Conservation (phyloP, 2,329 filamentous ascomycete species). For the Colletotrichum theobromicola region DNA sequence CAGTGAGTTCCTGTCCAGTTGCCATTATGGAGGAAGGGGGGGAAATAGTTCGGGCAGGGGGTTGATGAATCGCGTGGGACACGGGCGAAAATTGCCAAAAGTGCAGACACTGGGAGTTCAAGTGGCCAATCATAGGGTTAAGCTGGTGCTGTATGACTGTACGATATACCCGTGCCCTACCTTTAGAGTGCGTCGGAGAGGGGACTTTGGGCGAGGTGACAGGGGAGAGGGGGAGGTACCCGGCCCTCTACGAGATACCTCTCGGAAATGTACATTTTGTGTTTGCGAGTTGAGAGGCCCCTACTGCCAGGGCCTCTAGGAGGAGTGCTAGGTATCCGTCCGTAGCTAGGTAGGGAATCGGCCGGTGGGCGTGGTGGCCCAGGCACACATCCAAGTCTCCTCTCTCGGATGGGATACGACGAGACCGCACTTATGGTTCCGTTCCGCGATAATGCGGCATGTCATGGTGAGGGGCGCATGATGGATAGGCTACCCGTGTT, state of each 20-base stretch:
- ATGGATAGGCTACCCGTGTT: background rate
- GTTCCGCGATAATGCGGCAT: background rate
- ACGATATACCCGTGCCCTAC: background rate
- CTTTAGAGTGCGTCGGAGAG: background rate
- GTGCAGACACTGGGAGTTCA: background rate
- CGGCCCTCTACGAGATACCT: background rate
- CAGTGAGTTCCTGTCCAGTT: background rate
- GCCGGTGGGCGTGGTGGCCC: background rate
- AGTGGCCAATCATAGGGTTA: slow-evolving; percentile 1
- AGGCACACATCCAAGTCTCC: background rate
- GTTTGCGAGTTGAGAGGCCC: background rate
- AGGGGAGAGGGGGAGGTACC: background rate
- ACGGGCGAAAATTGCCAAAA: slow-evolving; percentile 16
- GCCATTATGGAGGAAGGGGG: background rate
- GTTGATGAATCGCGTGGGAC: background rate
- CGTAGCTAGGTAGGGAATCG: background rate
- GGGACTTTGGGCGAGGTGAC: background rate
- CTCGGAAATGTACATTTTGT: background rate
- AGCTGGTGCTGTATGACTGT: slow-evolving; percentile 1
- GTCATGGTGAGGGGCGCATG: background rate
- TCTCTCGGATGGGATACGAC: background rate
- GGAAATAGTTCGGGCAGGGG: background rate
- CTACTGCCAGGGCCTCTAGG: background rate
- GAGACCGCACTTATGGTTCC: background rate
- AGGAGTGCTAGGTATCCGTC: background rate